phyloP scores from a whole-genome alignment of 2,329 filamentous ascomycete species.

The Albophoma yamanashiensis region DNA sequence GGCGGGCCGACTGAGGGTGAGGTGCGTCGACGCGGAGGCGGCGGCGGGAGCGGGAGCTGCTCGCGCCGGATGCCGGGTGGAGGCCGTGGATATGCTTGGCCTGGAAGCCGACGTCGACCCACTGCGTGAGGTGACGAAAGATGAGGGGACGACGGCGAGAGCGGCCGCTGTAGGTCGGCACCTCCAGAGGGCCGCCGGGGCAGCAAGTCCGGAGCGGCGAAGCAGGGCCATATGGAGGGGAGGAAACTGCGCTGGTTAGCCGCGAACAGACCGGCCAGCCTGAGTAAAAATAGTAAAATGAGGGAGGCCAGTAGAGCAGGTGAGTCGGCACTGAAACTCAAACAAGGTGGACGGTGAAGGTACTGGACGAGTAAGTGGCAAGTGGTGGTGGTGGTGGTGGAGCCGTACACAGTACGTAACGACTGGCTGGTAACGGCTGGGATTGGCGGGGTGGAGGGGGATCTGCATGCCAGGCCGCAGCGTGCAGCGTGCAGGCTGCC shows the following conservation, averaged over 20 bases:
- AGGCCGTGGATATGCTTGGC: not conserved
- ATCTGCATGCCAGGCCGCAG: not conserved
- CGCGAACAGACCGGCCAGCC: not conserved
- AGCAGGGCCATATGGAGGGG: slow-evolving; percentile 12
- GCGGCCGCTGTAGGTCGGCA: slow-evolving; percentile 7
- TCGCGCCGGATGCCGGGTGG: not conserved
- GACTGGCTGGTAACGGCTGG: not conserved
- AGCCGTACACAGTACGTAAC: not conserved
- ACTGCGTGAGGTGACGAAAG: slow-evolving; percentile 1
- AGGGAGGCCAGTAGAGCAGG: not conserved
- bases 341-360: too few relatives aligned
- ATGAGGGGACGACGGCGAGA: slow-evolving; percentile 2
- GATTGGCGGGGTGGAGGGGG: not conserved
- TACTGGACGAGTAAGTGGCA: too few relatives aligned
- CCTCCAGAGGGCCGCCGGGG: slow-evolving; percentile 11
- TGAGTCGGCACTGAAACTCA: not conserved
- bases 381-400: not conserved
- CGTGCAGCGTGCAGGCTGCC: not conserved
- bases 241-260: not conserved
- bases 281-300: not conserved
- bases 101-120: not conserved
- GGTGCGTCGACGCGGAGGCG: not conserved
- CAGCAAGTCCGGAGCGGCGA: slow-evolving; percentile 12
- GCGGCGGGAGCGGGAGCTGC: not conserved
- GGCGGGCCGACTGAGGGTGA: not conserved